phyloP scores from a whole-genome alignment of 129 eudicot genomes.

The Glebionis coronaria region DNA sequence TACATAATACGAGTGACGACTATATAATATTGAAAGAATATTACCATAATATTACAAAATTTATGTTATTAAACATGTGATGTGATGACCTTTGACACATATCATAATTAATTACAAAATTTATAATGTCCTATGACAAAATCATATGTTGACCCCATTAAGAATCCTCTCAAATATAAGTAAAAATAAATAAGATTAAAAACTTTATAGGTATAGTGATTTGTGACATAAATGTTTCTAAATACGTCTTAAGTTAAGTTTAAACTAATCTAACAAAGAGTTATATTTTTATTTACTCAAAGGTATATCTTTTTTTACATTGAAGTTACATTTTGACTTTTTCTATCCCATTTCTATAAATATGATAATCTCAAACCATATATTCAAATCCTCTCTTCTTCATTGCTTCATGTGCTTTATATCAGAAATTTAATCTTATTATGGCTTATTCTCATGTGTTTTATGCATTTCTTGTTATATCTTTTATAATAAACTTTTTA shows the following conservation, averaged over 20 bases:
- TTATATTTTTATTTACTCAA: constrained; percentile 25
- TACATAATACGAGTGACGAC: too few relatives aligned
- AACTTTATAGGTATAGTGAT: not conserved
- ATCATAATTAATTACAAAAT: too few relatives aligned
- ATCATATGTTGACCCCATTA: too few relatives aligned
- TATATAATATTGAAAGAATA: too few relatives aligned
- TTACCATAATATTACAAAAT: too few relatives aligned
- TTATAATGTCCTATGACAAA: too few relatives aligned
- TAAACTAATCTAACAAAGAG: not conserved
- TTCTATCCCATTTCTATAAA: constrained; percentile 9
- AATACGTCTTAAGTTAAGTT: not conserved
- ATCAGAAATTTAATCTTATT: not conserved
- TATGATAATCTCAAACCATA: not conserved
- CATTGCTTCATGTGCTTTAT: not conserved
- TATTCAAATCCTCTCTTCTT: constrained; percentile 4
- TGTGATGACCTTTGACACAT: too few relatives aligned
- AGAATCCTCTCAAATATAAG: not conserved
- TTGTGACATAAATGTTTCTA: not conserved
- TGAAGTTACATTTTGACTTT: constrained; percentile 32
- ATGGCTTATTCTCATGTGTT: constrained; percentile 18
- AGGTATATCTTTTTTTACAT: constrained; percentile 24
- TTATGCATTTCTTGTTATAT: constrained; percentile 12
- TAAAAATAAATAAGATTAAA: not conserved
- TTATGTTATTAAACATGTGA: too few relatives aligned
- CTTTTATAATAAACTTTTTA: constrained; percentile 11